Base-by-base conservation (phyloP, 2,329 filamentous ascomycete species). In the Lasiodiplodia sp. region DNA sequence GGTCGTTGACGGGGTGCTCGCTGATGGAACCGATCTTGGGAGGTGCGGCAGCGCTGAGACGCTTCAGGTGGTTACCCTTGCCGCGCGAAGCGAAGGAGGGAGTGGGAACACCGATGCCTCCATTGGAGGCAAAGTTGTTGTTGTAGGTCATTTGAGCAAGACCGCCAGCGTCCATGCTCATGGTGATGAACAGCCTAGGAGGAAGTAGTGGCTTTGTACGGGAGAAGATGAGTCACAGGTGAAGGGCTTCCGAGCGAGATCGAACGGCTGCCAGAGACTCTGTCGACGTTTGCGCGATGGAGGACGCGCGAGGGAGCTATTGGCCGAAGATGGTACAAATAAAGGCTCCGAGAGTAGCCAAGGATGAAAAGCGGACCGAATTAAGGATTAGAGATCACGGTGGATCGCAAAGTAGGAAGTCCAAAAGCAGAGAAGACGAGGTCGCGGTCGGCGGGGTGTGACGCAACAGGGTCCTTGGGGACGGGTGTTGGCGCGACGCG, bases 81-180 rank as follows among this genome's bases (percentile, higher is more conserved):
- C 89, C 88, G 74, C 96, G 91, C 75, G 94, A 95, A 72, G 93
- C 93, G 78, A 97, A 92, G 76, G 94, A 92, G 72, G 91, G 89
- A 71, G 88, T 86, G 66, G 94, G 91, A 83, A 93, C 89, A 77
- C 90, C 89, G 75, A 97, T 86, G 75, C 89, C 90, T 81, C 76
- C 79, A 75, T 88, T 88, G 78, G 88, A 85, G 80, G 91, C 77
- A 72, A 78, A 78, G 78, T 90, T 88, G 66, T 68, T 68, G 86
- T 90, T 92, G 86, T 93, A 95, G 85, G 93, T 92, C 95, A 98
- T 98, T 88, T 96, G 94, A 96, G 94, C 91, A 86, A 97, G 93
- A 96, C 94, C 93, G 88, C 95, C 95, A 89, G 95, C 91, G 95
- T 97, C 92, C 91, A 96, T 91, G 82, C 84, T 86, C 84, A 83